Base-by-base conservation (phyloP, 2,329 filamentous ascomycete genomes). In the Beauveria pseudobassiana region DNA sequence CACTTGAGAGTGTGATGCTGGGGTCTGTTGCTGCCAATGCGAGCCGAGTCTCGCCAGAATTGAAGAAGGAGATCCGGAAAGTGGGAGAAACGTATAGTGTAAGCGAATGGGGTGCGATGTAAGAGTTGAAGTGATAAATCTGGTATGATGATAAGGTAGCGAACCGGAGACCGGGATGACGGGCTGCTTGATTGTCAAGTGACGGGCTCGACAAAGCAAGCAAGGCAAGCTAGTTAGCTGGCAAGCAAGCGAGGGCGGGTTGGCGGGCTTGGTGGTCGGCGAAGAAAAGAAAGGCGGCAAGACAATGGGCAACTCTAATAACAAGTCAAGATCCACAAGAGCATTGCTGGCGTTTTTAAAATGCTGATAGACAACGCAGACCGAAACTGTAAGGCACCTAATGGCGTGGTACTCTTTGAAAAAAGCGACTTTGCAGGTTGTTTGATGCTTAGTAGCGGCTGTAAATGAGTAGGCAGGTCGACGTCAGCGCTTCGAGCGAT, bases 61-160 rank as follows among this genome's bases (percentile, higher is more conserved):
- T 10, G 7, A 3, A 24, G 16, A 20, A 38, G 12, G n/a, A 30
- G 20, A 45, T 12, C 4, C 12, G 45, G 38, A 24, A 12, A 16
- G 34, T 38, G 34, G 34, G 34, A 38, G 34, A 38, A 38, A 38
- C 14, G 34, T 16, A 38, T 38, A 16, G 34, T 16, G 34, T 38
- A 38, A 40, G 42, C 22, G 16, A 24, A 24, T 30, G 18, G 22
- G 3, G 18, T 9, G 28, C 12, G n/a, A 24, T 12, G n/a, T 12
- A 48, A 6, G n/a, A 20, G 22, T 14, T 12, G n/a, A 34, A 10
- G 22, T 24, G 14, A 7, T 14, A 65, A 34, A 26, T 38, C 16
- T 38, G 12, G 34, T 38, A 59, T 20, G 18, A 22, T 18, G 8
- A 24, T 6, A 43, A 64, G 62, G 63, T 63, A 54, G 54, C 63